Percentiles rank a stretch among this genome's conserved stretches.
These are phyloP conservation scores for Fusarium tjaetaba DNA, from an alignment of 2,329 filamentous ascomycete species.

Conservation along the genomic window DNA sequence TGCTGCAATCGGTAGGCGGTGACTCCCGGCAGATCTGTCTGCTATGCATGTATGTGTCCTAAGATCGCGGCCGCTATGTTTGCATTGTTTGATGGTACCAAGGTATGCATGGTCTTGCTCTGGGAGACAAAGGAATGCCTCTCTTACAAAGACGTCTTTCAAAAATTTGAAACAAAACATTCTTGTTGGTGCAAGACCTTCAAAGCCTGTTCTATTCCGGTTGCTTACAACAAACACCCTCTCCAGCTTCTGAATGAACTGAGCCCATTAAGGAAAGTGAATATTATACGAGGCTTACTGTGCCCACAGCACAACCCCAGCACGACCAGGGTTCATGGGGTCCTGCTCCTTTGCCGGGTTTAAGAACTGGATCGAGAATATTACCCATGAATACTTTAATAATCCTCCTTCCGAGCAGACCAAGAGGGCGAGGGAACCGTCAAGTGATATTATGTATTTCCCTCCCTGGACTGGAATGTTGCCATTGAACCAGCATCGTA, in stretches of 20 bases:
- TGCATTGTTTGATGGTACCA: neutral
- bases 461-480: neutral
- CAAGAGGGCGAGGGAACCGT: slow-evolving; percentile 2
- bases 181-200: neutral
- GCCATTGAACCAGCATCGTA: neutral
- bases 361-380: slow-evolving; percentile 15
- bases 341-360: neutral
- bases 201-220: neutral
- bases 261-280: slow-evolving; percentile 4
- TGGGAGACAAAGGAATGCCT: slow-evolving; percentile 6
- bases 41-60: no score
- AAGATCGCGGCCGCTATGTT: neutral
- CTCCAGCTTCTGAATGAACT: neutral
- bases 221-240: neutral
- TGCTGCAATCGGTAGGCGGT: slow-evolving; percentile 4
- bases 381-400: slow-evolving; percentile 22
- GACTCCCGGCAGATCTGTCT: neutral
- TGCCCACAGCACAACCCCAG: neutral
- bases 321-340: neutral
- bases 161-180: neutral
- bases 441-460: neutral
- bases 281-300: slow-evolving; percentile 10
- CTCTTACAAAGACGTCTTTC: neutral
- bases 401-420: slow-evolving; percentile 1
- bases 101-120: neutral